Conservation (phyloP, 2,329 filamentous ascomycete genomes). For the Macrophomina tecta region DNA sequence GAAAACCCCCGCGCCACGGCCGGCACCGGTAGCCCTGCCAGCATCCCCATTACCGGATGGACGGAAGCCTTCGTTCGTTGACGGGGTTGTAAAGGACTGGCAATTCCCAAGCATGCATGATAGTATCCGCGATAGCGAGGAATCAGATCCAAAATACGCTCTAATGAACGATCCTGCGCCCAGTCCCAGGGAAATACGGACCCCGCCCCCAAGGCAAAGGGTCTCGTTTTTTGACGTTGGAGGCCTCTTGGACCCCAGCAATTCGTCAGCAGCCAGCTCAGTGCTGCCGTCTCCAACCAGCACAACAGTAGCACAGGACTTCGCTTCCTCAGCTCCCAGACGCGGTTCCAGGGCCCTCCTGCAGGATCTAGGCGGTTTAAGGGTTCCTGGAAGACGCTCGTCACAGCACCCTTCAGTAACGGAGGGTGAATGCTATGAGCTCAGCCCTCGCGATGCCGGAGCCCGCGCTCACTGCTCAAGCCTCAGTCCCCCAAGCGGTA, state of each 20-base stretch:
- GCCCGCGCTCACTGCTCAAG: neutral
- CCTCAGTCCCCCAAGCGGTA: slow-evolving; percentile 3
- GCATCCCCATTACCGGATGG: slow-evolving; percentile 32
- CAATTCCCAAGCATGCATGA: slow-evolving; percentile 39
- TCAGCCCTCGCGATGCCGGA: slow-evolving; percentile 24
- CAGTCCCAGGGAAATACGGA: slow-evolving; percentile 48
- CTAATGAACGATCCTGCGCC: slow-evolving; percentile 40
- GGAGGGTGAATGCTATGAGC: slow-evolving; percentile 26
- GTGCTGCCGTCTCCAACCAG: slow-evolving; percentile 34
- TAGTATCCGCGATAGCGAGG: slow-evolving; percentile 34
- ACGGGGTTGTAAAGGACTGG: slow-evolving; percentile 35
- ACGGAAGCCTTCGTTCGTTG: slow-evolving; percentile 23
- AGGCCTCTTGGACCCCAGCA: slow-evolving; percentile 65
- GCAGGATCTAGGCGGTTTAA: slow-evolving; percentile 40
- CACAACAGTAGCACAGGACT: slow-evolving; percentile 48
- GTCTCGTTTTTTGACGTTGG: slow-evolving; percentile 88
- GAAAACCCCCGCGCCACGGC: slow-evolving; percentile 23
- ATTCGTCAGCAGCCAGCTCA: slow-evolving; percentile 34
- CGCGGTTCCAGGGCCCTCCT: slow-evolving; percentile 40
- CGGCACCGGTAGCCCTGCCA: slow-evolving; percentile 36
- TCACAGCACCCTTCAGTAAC: slow-evolving; percentile 18
- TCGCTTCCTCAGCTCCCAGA: slow-evolving; percentile 38
- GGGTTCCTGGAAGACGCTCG: slow-evolving; percentile 21
- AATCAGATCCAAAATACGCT: slow-evolving; percentile 34
- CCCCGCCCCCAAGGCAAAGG: slow-evolving; percentile 53